phyloP scores from a whole-genome alignment of 2,329 filamentous ascomycete genomes.

The Xylaria digitata region DNA sequence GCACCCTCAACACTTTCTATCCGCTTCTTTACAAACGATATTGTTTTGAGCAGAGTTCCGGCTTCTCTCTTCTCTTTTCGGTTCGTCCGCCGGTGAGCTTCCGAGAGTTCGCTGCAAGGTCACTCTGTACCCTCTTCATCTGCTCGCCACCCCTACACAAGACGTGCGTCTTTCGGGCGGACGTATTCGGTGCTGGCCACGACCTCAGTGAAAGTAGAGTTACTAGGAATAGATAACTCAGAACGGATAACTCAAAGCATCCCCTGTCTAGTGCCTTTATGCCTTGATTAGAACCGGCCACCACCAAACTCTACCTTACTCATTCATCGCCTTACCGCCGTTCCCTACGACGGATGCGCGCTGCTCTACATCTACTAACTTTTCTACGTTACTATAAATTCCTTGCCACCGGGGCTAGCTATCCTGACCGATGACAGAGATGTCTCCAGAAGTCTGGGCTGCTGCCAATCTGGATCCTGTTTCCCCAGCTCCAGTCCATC shows the following conservation, averaged over 20 bases:
- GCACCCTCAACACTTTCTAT: neutral
- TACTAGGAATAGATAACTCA: neutral
- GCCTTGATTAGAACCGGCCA: neutral
- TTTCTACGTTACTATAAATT: neutral
- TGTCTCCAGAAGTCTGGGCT: conserved; percentile 61
- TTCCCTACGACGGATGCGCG: neutral
- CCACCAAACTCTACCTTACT: neutral
- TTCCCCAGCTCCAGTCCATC: conserved; percentile 62
- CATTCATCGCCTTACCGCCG: neutral
- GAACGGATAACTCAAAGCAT: neutral
- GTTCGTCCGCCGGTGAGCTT: neutral
- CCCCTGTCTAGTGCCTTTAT: neutral
- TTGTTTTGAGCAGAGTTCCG: neutral
- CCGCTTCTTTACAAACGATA: neutral
- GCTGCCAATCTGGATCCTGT: conserved; percentile 64
- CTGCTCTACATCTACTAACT: conserved; percentile 7
- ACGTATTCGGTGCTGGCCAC: neutral
- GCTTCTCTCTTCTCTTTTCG: neutral
- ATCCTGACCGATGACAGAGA: conserved; percentile 58
- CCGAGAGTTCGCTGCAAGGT: neutral
- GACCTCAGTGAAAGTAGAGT: neutral
- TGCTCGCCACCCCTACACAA: neutral
- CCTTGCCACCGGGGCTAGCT: neutral
- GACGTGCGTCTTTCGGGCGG: neutral
- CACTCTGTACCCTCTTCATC: neutral